phyloP scores from a whole-genome alignment of 805 yeast genomes.

The Hanseniaspora hatyaiensis region DNA sequence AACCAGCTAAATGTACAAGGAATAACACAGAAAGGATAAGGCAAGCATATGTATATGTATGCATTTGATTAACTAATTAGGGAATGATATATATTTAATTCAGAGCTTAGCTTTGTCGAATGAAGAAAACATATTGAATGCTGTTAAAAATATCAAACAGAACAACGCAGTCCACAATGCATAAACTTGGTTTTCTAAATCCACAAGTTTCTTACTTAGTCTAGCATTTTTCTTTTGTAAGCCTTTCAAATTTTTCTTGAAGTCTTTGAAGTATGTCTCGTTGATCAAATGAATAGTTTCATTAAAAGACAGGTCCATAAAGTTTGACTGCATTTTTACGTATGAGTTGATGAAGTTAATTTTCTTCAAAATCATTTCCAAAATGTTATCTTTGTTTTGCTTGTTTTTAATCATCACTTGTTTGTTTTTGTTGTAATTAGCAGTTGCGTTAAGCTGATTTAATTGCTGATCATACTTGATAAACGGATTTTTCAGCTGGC shows the following conservation, averaged over 20 bases:
- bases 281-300: conserved; percentile 11
- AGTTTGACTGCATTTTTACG: conserved; percentile 9
- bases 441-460: not conserved
- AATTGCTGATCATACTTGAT: conserved; percentile 10
- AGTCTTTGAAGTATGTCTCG: conserved; percentile 1
- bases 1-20: too few relatives aligned
- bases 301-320: conserved; percentile 11
- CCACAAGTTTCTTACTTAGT: not conserved
- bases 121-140: too few relatives aligned
- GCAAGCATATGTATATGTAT: not conserved
- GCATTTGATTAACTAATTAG: not conserved
- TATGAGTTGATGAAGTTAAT: conserved; percentile 6
- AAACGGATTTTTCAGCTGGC: conserved; percentile 11
- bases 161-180: not conserved
- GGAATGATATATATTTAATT: not conserved
- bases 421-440: not conserved
- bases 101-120: too few relatives aligned
- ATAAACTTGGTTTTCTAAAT: not conserved
- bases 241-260: conserved; percentile 2
- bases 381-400: conserved; percentile 3
- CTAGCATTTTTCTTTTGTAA: not conserved
- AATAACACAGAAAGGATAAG: not conserved
- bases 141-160: too few relatives aligned
- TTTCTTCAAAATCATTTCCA: conserved; percentile 12
- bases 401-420: not conserved